phyloP scores from a whole-genome alignment of 2,329 filamentous ascomycete genomes.

The Coniochaeta sp. region DNA sequence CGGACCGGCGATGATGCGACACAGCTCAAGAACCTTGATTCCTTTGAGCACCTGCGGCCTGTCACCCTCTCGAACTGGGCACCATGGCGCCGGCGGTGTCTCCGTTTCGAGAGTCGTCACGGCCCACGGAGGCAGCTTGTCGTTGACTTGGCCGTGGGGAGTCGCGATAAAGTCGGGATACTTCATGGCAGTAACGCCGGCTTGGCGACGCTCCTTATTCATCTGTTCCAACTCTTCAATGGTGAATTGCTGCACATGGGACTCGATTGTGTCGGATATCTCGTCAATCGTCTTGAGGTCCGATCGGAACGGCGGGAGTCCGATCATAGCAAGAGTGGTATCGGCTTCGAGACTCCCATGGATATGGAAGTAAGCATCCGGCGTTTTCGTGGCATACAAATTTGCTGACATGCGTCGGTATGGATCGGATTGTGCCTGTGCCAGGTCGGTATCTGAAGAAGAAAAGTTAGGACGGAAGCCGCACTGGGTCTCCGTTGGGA shows the following conservation, averaged over 20 bases:
- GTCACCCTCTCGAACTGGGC: neutral
- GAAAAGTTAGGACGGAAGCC: neutral
- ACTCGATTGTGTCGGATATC: constrained; percentile 51
- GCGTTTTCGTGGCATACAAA: constrained; percentile 58
- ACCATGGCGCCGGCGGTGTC: neutral
- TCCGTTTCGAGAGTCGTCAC: constrained; percentile 7
- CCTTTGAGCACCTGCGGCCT: constrained; percentile 33
- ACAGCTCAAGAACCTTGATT: constrained; percentile 67
- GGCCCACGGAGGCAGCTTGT: constrained; percentile 26
- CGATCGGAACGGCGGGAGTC: constrained; percentile 53
- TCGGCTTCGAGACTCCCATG: constrained; percentile 68
- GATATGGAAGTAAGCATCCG: constrained; percentile 64
- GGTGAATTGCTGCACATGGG: constrained; percentile 47
- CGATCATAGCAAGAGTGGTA: constrained; percentile 63
- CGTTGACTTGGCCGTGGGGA: constrained; percentile 25
- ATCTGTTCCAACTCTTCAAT: constrained; percentile 48
- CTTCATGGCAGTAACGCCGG: constrained; percentile 54
- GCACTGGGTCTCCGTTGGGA: neutral
- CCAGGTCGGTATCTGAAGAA: constrained; percentile 59
- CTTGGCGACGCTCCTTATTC: constrained; percentile 50
- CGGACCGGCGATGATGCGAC: constrained; percentile 68
- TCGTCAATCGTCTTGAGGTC: constrained; percentile 46
- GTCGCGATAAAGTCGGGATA: constrained; percentile 53
- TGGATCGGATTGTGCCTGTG: constrained; percentile 61
- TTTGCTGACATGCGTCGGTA: constrained; percentile 70